These are phyloP conservation scores for Scedosporium apiospermum DNA, from an alignment of 2,329 filamentous ascomycete species.

Conservation along the genomic window DNA sequence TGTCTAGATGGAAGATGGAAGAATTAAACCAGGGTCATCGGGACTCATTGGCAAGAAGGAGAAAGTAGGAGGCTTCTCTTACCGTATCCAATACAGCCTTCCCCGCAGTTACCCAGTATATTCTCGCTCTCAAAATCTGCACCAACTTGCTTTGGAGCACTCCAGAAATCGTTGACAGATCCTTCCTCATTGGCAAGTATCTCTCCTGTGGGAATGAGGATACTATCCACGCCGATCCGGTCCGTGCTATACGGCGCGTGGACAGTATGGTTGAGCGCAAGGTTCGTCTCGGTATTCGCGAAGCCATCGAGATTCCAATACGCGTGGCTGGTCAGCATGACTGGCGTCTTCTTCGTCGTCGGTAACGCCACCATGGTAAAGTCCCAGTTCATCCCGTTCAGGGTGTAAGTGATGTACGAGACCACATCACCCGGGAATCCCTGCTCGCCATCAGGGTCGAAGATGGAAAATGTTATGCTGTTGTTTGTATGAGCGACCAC, in stretches of 20 bases:
- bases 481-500: constrained; percentile 56
- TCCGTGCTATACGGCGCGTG: constrained; percentile 64
- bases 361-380: constrained; percentile 63
- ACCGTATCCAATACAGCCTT: constrained; percentile 78
- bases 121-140: constrained; percentile 53
- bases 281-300: constrained; percentile 58
- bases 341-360: constrained; percentile 67
- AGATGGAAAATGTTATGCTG: constrained; percentile 67
- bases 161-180: constrained; percentile 77
- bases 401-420: constrained; percentile 63
- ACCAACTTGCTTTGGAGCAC: constrained; percentile 68
- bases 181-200: constrained; percentile 59
- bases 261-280: constrained; percentile 61
- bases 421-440: constrained; percentile 73
- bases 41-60: constrained; percentile 29
- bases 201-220: constrained; percentile 66
- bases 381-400: constrained; percentile 58
- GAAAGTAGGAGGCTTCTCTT: constrained; percentile 19
- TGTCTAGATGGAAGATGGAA: constrained; percentile 33
- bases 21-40: neutral
- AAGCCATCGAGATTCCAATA: constrained; percentile 84
- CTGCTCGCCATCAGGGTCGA: constrained; percentile 62
- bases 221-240: constrained; percentile 58
- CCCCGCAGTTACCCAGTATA: constrained; percentile 66
- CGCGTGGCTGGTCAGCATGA: constrained; percentile 66